Evolutionary conservation across 2,329 filamentous ascomycete species (phyloP).

Genomic region (Byssochlamys sp.): DNA sequence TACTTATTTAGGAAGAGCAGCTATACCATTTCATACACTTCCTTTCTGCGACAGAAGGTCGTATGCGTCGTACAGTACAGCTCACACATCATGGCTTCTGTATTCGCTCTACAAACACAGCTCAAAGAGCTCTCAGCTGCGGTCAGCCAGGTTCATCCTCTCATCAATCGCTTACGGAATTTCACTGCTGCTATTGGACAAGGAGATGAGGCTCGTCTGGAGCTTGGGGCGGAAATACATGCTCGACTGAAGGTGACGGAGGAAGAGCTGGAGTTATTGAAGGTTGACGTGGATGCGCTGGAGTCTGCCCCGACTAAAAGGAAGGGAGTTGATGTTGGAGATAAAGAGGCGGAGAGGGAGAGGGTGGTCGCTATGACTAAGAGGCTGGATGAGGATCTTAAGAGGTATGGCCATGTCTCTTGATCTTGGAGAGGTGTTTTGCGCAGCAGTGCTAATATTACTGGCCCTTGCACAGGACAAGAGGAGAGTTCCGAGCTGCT

Average conservation of each 20-base stretch:
- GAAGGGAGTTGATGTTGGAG: conserved; percentile 36
- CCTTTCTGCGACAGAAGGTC: not conserved
- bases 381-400: conserved; percentile 61
- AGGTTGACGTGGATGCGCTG: conserved; percentile 67
- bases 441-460: not conserved
- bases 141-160: conserved; percentile 44
- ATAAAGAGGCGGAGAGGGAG: conserved; percentile 53
- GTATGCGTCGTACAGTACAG: not conserved
- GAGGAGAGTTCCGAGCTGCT: conserved; percentile 68
- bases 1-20: not conserved
- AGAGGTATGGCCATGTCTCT: conserved; percentile 44
- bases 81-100: conserved; percentile 26
- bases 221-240: conserved; percentile 72
- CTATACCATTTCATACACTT: not conserved
- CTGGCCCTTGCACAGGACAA: conserved; percentile 32
- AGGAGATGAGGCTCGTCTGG: conserved; percentile 57
- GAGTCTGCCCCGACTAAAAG: conserved; percentile 32
- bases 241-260: conserved; percentile 67
- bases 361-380: conserved; percentile 58
- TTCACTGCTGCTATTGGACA: conserved; percentile 54
- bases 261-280: conserved; percentile 71
- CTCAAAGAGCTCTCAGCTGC: conserved; percentile 45
- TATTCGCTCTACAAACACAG: conserved; percentile 36
- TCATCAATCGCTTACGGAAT: conserved; percentile 49
- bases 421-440: not conserved